Conservation (phyloP, 495 filamentous ascomycete species). For the Chaetomium fimeti region DNA sequence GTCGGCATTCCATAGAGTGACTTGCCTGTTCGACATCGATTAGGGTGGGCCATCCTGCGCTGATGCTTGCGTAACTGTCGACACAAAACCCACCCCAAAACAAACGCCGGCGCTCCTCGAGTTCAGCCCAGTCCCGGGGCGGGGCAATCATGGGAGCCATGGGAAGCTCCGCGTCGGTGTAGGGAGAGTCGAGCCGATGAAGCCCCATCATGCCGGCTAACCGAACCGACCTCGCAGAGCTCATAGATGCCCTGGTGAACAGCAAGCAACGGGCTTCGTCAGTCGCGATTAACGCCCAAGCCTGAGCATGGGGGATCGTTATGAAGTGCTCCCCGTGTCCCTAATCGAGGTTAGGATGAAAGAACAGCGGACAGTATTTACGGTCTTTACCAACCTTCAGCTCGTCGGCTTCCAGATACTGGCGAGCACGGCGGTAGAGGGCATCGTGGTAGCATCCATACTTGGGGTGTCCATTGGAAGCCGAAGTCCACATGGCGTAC, state of each 20-base stretch:
- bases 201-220: constrained; percentile 50
- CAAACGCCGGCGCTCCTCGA: constrained; percentile 52
- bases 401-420: constrained; percentile 51
- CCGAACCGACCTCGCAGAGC: constrained; percentile 40
- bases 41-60: constrained; percentile 49
- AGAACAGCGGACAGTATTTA: neutral
- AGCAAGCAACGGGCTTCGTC: constrained; percentile 45
- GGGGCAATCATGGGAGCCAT: constrained; percentile 40
- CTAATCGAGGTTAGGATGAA: constrained; percentile 26
- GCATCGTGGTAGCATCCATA: constrained; percentile 44
- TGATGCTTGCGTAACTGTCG: constrained; percentile 49
- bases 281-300: constrained; percentile 45
- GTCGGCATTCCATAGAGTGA: neutral
- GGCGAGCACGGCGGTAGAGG: constrained; percentile 49
- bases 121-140: constrained; percentile 46
- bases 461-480: constrained; percentile 39
- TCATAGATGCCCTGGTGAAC: constrained; percentile 49
- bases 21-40: constrained; percentile 44
- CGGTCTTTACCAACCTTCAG: constrained; percentile 39
- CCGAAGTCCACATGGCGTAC: constrained; percentile 50
- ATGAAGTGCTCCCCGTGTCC: constrained; percentile 48
- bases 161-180: constrained; percentile 33
- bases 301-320: constrained; percentile 48
- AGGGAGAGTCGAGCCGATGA: constrained; percentile 44
- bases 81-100: constrained; percentile 56